phyloP scores from a whole-genome alignment of 1,284 basidiomycete species.

The Moesziomyces sp. region DNA sequence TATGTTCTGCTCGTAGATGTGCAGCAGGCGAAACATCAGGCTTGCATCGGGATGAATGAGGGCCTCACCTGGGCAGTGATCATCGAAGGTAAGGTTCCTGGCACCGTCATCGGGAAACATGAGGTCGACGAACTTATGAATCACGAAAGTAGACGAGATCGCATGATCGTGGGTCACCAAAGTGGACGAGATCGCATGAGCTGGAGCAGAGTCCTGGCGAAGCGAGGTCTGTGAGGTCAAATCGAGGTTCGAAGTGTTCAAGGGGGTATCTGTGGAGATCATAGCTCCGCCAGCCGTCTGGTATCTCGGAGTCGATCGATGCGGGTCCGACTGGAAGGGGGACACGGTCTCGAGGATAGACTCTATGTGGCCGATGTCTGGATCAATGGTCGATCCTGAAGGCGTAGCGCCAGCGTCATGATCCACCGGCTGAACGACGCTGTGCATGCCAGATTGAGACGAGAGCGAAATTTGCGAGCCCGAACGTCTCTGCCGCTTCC shows the following conservation, averaged over 20 bases:
- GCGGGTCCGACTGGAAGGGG: neutral
- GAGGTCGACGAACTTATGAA: conserved; percentile 18
- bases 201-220: neutral
- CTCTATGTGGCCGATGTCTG: conserved; percentile 10
- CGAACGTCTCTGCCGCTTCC: conserved; percentile 1
- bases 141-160: conserved; percentile 8
- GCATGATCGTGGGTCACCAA: conserved; percentile 11
- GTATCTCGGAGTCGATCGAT: too few relatives aligned
- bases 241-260: too few relatives aligned
- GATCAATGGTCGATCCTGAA: conserved; percentile 3
- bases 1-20: conserved; percentile 22
- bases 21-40: conserved; percentile 20
- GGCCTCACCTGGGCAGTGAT: conserved; percentile 15
- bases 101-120: conserved; percentile 22
- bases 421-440: neutral
- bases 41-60: conserved; percentile 10
- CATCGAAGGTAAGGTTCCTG: conserved; percentile 9
- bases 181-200: conserved; percentile 4
- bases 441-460: too few relatives aligned
- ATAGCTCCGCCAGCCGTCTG: too few relatives aligned
- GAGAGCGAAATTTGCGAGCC: too few relatives aligned
- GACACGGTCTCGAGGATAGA: conserved; percentile 15
- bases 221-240: neutral
- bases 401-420: neutral
- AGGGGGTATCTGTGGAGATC: too few relatives aligned